Evolutionary conservation across 225 moss, liverwort and hornwort genomes (phyloP).

Genomic region (Ulota crispa): DNA sequence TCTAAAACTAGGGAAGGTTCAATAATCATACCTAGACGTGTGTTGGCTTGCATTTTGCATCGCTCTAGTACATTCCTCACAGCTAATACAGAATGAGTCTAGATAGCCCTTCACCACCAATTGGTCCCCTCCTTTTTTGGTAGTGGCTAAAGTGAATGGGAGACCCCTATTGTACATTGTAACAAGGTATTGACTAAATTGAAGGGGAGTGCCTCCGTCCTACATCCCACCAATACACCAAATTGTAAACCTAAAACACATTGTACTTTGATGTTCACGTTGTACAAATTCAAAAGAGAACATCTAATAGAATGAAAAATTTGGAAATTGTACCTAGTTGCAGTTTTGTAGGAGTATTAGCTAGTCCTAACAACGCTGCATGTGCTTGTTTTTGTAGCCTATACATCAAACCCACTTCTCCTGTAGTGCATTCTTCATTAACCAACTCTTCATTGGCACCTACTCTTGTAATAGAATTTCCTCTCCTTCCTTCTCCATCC

Average conservation of each 20-base stretch:
- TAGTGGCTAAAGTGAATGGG: not conserved
- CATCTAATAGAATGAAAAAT: no score
- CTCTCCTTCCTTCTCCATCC: no score
- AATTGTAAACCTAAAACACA: rapidly evolving
- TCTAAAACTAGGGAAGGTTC: no score
- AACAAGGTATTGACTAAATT: no score
- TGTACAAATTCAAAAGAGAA: rapidly evolving
- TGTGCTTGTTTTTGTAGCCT: not conserved
- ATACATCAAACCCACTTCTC: no score
- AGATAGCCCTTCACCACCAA: not conserved
- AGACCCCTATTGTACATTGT: no score
- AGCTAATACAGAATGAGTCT: no score
- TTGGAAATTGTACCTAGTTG: rapidly evolving
- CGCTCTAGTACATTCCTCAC: no score
- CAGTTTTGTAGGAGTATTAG: not conserved
- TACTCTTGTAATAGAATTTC: no score
- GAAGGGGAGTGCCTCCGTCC: no score
- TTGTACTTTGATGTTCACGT: rapidly evolving
- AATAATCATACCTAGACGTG: no score
- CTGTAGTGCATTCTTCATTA: rapidly evolving
- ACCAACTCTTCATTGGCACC: not conserved
- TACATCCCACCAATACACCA: not conserved
- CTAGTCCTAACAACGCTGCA: not conserved
- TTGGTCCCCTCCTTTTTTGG: not conserved
- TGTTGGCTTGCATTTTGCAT: no score